Percentiles rank a stretch among this genome's conserved stretches.
phyloP scores from a whole-genome alignment of 164 flowering plant genomes.

The Euptelea pleiosperma region DNA sequence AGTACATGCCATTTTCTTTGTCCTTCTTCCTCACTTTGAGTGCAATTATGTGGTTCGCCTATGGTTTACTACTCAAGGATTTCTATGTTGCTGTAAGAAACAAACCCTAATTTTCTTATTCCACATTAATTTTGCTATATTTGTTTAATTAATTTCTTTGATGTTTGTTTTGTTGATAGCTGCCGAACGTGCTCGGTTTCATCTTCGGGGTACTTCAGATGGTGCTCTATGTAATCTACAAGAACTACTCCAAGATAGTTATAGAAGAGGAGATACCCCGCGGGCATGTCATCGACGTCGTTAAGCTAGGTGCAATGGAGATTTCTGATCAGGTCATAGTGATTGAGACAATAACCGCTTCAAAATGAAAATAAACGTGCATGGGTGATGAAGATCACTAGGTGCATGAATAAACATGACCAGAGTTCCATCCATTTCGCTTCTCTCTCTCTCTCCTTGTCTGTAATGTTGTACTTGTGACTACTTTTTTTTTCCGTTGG shows the following conservation, averaged over 20 bases:
- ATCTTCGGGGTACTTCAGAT: constrained; percentile 56
- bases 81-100: constrained; percentile 48
- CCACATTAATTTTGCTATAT: neutral
- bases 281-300: constrained; percentile 21
- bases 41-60: constrained; percentile 71
- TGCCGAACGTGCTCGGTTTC: constrained; percentile 63
- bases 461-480: no score
- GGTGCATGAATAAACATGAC: no score
- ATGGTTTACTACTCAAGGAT: constrained; percentile 58
- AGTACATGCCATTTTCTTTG: constrained; percentile 66
- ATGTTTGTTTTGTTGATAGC: constrained; percentile 21
- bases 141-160: neutral
- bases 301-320: constrained; percentile 10
- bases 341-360: no score
- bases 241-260: constrained; percentile 19
- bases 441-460: no score
- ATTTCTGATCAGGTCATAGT: no score
- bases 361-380: neutral
- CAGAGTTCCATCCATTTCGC: no score
- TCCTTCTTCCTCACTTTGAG: constrained; percentile 62
- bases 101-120: neutral
- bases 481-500: no score
- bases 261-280: constrained; percentile 17
- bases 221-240: constrained; percentile 49
- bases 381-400: constrained; percentile 9